phyloP scores from a whole-genome alignment of 2,329 filamentous ascomycete genomes.

The Delphinella strobiligena region DNA sequence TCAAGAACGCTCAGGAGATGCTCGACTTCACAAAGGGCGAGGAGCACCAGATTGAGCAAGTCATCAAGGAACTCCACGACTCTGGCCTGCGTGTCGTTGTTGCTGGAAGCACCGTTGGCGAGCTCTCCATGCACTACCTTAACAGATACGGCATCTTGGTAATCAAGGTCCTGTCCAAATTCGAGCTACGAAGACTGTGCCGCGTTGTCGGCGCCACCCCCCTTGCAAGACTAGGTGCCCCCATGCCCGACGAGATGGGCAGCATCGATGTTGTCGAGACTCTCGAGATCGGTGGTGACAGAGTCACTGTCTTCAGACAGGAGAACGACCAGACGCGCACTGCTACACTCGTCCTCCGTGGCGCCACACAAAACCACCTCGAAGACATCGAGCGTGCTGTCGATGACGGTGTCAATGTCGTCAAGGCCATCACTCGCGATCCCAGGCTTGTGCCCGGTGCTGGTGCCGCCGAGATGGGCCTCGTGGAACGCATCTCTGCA shows the following conservation, averaged over 20 bases:
- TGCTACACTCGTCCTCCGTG: constrained; percentile 84
- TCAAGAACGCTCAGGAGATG: constrained; percentile 98
- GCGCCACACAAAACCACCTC: constrained; percentile 94
- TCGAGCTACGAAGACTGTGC: constrained; percentile 88
- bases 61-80: constrained; percentile 92
- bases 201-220: constrained; percentile 93
- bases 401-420: constrained; percentile 94
- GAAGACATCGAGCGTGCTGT: constrained; percentile 95
- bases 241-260: constrained; percentile 99
- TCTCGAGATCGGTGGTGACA: constrained; percentile 91
- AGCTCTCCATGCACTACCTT: constrained; percentile 92
- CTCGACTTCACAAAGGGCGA: constrained; percentile 96
- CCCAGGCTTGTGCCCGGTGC: constrained; percentile 83
- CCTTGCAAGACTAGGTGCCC: constrained; percentile 86
- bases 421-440: constrained; percentile 96
- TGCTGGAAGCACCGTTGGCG: constrained; percentile 85
- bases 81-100: constrained; percentile 85
- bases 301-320: constrained; percentile 96
- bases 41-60: constrained; percentile 77
- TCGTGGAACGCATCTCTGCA: constrained; percentile 82
- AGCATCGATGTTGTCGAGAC: constrained; percentile 91
- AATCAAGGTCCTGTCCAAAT: constrained; percentile 96
- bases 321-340: constrained; percentile 87
- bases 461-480: constrained; percentile 85
- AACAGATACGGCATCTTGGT: constrained; percentile 94